Evolutionary conservation across 805 yeast species (phyloP), one percentile per base, ranked within the genome.

Genomic region (Nakazawaea anatomiae): DNA sequence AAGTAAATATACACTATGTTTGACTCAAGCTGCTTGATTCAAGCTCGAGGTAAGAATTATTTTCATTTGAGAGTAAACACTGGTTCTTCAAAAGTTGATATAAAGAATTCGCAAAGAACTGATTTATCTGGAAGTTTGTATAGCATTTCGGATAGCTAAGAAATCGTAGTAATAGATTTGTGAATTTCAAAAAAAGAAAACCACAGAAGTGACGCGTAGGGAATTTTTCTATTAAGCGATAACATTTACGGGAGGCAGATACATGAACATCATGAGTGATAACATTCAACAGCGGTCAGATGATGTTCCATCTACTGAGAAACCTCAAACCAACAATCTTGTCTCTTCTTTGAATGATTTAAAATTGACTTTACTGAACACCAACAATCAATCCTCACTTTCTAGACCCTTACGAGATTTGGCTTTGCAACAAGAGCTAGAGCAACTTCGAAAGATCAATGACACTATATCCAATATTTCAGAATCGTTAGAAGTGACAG

Each of bases 381-480:
- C 44, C 11, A 14, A 31, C 10, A 42, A 25, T 6, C 52, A 49
- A 44, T 39, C 47, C 6, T 30, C 38, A 10, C 7, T 44, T 8
- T 39, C 52, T 1, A 39, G n/a, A 32, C 38, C 45, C 10, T 38
- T 38, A 6, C 38, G 48, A 44, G 52, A 44, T 10, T 7, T 49
- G 27, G 36, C 52, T 5, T 28, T 49, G 38, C 44, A 49, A 32
- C 48, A 59, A 42, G 75, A 71, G 53, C 59, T 72, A 35, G 61
- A 57, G 30, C 72, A 67, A 50, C 53, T 73, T 27, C 55, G 55
- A 8, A 56, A 57, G 14, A 63, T 73, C 39, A 73, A 72, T 57
- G 50, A 57, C 14, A 62, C 68, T 8, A 60, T 72, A 1, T 66
- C 66, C 4, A 54, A 55, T 30, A 59, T 72, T 11, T 60, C 68